These are phyloP conservation scores for Venturia oleaginea DNA, from an alignment of 2,329 filamentous ascomycete genomes.

Conservation along the genomic window DNA sequence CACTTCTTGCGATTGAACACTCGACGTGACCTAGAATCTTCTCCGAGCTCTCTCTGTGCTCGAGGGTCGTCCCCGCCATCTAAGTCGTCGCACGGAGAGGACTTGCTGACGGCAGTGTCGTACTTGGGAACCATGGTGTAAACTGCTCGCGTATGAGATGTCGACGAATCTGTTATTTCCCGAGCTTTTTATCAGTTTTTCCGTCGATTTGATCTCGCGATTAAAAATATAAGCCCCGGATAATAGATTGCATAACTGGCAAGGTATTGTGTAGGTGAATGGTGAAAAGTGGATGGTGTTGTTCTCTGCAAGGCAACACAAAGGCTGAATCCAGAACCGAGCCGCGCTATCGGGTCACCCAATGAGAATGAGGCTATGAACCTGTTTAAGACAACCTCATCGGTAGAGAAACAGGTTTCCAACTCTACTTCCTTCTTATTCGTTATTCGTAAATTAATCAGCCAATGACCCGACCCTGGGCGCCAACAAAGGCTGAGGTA, in stretches of 20 bases:
- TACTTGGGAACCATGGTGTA: conserved; percentile 7
- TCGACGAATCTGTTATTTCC: background rate
- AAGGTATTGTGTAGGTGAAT: background rate
- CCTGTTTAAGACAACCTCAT: too few relatives aligned
- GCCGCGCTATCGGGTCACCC: background rate
- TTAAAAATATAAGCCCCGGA: background rate
- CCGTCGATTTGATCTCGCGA: background rate
- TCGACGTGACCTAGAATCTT: background rate
- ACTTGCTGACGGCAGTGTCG: background rate
- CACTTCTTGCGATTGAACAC: background rate
- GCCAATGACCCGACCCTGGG: too few relatives aligned
- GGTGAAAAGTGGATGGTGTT: background rate
- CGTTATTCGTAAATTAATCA: too few relatives aligned
- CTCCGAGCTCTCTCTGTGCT: background rate
- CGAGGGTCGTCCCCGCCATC: background rate
- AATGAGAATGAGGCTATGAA: background rate
- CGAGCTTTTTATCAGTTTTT: background rate
- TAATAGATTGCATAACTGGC: background rate
- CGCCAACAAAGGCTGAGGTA: too few relatives aligned
- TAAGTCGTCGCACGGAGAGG: background rate
- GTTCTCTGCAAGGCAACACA: background rate
- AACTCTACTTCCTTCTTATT: too few relatives aligned
- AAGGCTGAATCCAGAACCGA: background rate
- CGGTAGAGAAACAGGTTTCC: too few relatives aligned
- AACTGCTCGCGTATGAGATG: background rate